Evolutionary conservation across 768 basidiomycete genomes (phyloP).

Genomic region (Chalciporus pseudorubinellus): DNA sequence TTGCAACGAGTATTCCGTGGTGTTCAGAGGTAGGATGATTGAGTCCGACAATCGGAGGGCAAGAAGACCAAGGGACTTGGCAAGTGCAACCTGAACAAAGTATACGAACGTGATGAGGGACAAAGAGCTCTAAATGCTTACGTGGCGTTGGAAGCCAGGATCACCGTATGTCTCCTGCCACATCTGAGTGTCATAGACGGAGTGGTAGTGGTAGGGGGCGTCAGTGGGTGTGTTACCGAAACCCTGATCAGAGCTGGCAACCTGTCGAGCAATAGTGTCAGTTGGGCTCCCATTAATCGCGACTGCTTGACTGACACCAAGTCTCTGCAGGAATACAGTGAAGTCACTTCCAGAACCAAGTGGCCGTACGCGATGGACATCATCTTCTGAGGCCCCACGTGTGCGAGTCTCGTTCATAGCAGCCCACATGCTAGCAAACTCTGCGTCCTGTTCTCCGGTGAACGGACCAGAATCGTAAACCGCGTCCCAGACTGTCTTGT

Average conservation of each 20-base stretch:
- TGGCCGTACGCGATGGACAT: constrained; percentile 46
- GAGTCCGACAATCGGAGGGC: constrained; percentile 62
- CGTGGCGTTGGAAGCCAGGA: constrained; percentile 72
- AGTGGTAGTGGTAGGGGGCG: constrained; percentile 73
- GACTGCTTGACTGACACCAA: constrained; percentile 48
- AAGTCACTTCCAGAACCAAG: constrained; percentile 90
- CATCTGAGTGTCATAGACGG: constrained; percentile 66
- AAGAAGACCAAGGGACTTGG: constrained; percentile 63
- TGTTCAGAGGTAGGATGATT: constrained; percentile 69
- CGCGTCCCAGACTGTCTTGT: constrained; percentile 60
- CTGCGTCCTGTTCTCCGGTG: constrained; percentile 39
- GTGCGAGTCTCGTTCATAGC: constrained; percentile 28
- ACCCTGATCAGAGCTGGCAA: constrained; percentile 34
- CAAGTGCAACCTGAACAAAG: constrained; percentile 53
- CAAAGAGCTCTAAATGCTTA: constrained; percentile 31
- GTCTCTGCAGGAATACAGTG: constrained; percentile 85
- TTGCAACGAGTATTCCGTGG: constrained; percentile 71
- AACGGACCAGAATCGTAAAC: constrained; percentile 53
- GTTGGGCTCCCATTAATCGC: background rate
- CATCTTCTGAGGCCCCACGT: constrained; percentile 18
- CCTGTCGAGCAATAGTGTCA: constrained; percentile 18
- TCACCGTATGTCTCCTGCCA: constrained; percentile 80
- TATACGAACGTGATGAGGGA: no score
- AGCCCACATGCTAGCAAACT: constrained; percentile 41
- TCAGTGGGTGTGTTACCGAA: constrained; percentile 43